phyloP scores from a whole-genome alignment of 2,329 filamentous ascomycete species.

The Geosmithia putterillii region DNA sequence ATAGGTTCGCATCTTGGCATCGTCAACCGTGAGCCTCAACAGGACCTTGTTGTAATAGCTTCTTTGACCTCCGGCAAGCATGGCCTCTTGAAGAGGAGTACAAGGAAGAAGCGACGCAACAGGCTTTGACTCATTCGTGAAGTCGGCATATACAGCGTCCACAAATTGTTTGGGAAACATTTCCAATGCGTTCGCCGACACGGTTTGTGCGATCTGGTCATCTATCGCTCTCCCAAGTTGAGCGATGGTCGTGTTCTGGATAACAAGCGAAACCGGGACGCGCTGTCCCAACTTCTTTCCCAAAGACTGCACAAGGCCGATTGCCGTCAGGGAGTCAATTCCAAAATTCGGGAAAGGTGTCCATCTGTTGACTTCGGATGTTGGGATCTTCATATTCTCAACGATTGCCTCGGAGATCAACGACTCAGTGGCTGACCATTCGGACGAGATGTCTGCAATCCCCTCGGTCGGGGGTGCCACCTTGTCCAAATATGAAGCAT shows the following conservation, averaged over 20 bases:
- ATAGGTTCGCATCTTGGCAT: conserved; percentile 35
- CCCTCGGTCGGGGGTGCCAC: conserved; percentile 12
- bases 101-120: conserved; percentile 60
- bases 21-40: conserved; percentile 42
- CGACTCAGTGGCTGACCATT: conserved; percentile 44
- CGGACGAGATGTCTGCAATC: conserved; percentile 16
- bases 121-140: conserved; percentile 15
- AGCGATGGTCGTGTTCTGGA: conserved; percentile 56
- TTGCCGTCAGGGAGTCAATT: conserved; percentile 73
- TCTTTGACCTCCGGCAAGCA: conserved; percentile 47
- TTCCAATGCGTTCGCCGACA: background rate
- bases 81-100: conserved; percentile 77
- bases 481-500: conserved; percentile 28
- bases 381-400: conserved; percentile 30
- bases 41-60: conserved; percentile 65
- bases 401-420: conserved; percentile 43
- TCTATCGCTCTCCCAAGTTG: conserved; percentile 34
- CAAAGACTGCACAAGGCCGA: conserved; percentile 51
- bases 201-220: background rate
- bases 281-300: conserved; percentile 28
- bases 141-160: conserved; percentile 13
- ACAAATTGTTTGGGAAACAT: conserved; percentile 16
- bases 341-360: conserved; percentile 70
- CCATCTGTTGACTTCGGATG: conserved; percentile 40
- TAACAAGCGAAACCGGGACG: conserved; percentile 54